Evolutionary conservation across 1,284 basidiomycete genomes (phyloP).

Genomic region (Kalmanozyma brasiliensis): DNA sequence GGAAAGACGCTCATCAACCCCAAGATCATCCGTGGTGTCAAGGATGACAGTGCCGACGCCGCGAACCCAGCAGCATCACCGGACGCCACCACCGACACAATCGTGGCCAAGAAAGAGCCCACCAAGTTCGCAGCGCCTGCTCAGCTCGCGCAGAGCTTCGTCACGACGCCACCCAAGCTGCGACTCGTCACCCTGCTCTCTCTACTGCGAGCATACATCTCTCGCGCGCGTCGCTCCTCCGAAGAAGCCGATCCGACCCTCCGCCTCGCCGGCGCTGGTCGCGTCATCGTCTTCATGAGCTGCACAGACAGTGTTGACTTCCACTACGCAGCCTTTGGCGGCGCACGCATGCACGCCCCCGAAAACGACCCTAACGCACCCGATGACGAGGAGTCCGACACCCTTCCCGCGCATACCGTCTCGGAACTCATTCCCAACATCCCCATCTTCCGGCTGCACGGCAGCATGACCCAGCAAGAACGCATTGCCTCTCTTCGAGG

Average conservation of each 20-base stretch:
- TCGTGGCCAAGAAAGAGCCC: conserved; percentile 70
- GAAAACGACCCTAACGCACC: conserved; percentile 37
- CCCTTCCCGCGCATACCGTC: conserved; percentile 55
- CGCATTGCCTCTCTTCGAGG: conserved; percentile 84
- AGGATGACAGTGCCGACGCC: conserved; percentile 18
- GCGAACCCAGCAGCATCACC: neutral
- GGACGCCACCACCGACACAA: conserved; percentile 1
- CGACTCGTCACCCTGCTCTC: conserved; percentile 90
- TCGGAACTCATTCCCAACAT: conserved; percentile 79
- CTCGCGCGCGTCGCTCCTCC: conserved; percentile 64
- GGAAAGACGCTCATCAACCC: conserved; percentile 78
- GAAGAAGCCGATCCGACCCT: conserved; percentile 31
- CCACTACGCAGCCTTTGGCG: conserved; percentile 88
- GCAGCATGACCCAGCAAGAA: conserved; percentile 83
- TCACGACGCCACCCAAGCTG: conserved; percentile 91
- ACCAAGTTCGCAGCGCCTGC: conserved; percentile 86
- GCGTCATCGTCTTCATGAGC: conserved; percentile 92
- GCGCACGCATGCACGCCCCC: conserved; percentile 76
- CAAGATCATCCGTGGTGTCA: conserved; percentile 69
- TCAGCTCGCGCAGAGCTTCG: conserved; percentile 92
- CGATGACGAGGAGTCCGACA: conserved; percentile 62
- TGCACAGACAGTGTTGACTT: conserved; percentile 98
- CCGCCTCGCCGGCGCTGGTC: conserved; percentile 65
- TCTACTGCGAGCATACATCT: conserved; percentile 75
- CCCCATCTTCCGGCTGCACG: conserved; percentile 90